Conservation (phyloP, 257 asterid species). For the Striga asiatica region DNA sequence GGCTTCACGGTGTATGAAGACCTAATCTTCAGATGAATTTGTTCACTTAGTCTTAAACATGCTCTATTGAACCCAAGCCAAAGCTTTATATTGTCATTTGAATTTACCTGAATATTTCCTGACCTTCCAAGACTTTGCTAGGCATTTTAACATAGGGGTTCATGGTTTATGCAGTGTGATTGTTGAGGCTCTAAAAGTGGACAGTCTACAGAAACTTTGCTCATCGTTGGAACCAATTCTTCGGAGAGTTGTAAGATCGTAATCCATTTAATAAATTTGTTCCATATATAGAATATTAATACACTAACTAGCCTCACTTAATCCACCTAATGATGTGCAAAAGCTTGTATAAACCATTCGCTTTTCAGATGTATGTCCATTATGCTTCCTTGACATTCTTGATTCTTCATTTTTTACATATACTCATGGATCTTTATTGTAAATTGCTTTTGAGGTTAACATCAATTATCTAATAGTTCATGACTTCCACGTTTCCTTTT, state of each 20-base stretch:
- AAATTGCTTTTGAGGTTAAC: not conserved
- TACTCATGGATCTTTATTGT: not conserved
- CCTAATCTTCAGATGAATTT: too few relatives aligned
- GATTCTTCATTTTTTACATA: not conserved
- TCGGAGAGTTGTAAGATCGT: slow-evolving; percentile 84
- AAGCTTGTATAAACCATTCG: not conserved
- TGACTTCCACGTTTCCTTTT: not conserved
- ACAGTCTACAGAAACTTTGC: slow-evolving; percentile 91
- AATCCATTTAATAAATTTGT: slow-evolving; percentile 5
- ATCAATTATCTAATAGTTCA: not conserved
- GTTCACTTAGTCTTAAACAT: too few relatives aligned
- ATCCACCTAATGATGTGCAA: not conserved
- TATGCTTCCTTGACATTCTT: not conserved
- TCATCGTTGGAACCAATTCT: slow-evolving; percentile 93
- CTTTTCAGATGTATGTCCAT: not conserved
- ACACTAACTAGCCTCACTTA: not conserved
- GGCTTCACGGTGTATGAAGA: too few relatives aligned
- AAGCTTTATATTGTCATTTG: not conserved
- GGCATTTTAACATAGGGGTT: slow-evolving; percentile 7
- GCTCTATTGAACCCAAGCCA: too few relatives aligned
- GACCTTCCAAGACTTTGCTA: not conserved
- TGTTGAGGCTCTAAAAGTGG: slow-evolving; percentile 91
- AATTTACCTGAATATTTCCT: not conserved
- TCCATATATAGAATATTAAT: slow-evolving; percentile 1
- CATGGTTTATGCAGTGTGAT: slow-evolving; percentile 70